A percentile compares a stretch with the other conserved stretches of the same genome.
Evolutionary conservation across 495 filamentous ascomycete genomes (phyloP).

Genomic region (Hypoxylon lienhwacheense): DNA sequence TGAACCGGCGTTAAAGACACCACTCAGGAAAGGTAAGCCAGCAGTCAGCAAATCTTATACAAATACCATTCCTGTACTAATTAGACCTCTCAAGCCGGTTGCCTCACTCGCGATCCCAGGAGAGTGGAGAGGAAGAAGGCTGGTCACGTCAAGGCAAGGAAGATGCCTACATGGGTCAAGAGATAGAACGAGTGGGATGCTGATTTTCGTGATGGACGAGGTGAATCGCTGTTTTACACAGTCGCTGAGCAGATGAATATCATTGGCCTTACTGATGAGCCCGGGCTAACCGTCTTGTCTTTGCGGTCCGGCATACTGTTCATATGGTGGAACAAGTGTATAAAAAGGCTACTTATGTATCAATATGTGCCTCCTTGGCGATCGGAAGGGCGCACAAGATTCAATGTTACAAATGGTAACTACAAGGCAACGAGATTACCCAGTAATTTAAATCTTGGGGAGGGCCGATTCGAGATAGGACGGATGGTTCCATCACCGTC

Average conservation of each 20-base stretch:
- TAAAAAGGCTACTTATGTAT: slow-evolving; percentile 32
- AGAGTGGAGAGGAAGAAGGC: slow-evolving; percentile 98
- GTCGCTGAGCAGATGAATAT: slow-evolving; percentile 6
- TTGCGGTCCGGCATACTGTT: slow-evolving; percentile 14
- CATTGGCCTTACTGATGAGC: slow-evolving; percentile 4
- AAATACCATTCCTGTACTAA: slow-evolving; percentile 29
- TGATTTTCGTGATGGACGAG: neutral
- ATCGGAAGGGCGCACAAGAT: slow-evolving; percentile 16
- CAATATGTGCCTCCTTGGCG: slow-evolving; percentile 33
- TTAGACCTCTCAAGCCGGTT: slow-evolving; percentile 65
- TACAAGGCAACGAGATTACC: neutral
- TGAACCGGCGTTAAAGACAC: slow-evolving; percentile 85
- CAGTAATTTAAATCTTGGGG: neutral
- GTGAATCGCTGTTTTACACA: slow-evolving; percentile 1
- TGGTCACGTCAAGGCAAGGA: slow-evolving; percentile 91
- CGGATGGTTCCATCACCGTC: too few species aligned
- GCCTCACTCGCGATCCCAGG: slow-evolving; percentile 87
- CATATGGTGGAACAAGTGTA: slow-evolving; percentile 25
- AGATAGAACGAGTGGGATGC: slow-evolving; percentile 48
- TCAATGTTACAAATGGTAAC: slow-evolving; percentile 1
- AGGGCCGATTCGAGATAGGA: too few species aligned
- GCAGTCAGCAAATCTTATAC: slow-evolving; percentile 2
- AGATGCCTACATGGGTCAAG: slow-evolving; percentile 99
- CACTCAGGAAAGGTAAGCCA: slow-evolving; percentile 81
- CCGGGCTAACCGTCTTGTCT: neutral